Conservation (phyloP, 2,329 filamentous ascomycete genomes). For the Clarireedia paspali region DNA sequence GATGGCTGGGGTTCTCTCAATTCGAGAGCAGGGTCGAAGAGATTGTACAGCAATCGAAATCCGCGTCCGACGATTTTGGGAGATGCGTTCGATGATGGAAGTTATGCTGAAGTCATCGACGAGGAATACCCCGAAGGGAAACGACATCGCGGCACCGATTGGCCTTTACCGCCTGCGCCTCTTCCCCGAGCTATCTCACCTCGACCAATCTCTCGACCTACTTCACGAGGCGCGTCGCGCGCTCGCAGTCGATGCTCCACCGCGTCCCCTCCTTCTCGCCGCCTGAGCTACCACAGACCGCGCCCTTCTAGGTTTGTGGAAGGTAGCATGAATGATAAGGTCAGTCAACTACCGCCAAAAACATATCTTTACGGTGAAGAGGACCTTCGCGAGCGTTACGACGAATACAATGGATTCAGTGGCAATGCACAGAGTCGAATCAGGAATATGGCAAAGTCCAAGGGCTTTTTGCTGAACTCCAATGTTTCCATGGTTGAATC, state of each 20-base stretch:
- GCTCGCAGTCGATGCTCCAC: constrained; percentile 24
- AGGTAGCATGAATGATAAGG: constrained; percentile 79
- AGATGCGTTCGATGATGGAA: constrained; percentile 28
- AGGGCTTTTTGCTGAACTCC: constrained; percentile 12
- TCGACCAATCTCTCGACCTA: not conserved
- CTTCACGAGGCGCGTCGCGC: constrained; percentile 8
- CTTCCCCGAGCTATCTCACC: constrained; percentile 6
- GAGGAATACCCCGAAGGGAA: constrained; percentile 32
- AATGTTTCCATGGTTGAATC: constrained; percentile 17
- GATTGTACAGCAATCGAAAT: constrained; percentile 27
- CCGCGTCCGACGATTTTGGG: constrained; percentile 14
- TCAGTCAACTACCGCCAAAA: constrained; percentile 53
- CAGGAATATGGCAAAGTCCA: constrained; percentile 14
- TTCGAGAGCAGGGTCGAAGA: constrained; percentile 24
- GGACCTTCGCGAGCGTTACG: constrained; percentile 14
- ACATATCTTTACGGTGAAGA: constrained; percentile 24
- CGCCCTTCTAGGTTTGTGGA: constrained; percentile 63
- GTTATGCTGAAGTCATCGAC: constrained; percentile 14
- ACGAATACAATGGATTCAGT: constrained; percentile 3
- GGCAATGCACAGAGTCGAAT: not conserved
- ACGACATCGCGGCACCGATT: constrained; percentile 36
- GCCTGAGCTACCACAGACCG: constrained; percentile 31
- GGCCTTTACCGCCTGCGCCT: constrained; percentile 30
- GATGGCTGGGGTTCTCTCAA: constrained; percentile 1
- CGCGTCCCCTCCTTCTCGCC: constrained; percentile 11